These are phyloP conservation scores for Ciborinia camelliae DNA, from an alignment of 2,329 filamentous ascomycete species.

Conservation along the genomic window DNA sequence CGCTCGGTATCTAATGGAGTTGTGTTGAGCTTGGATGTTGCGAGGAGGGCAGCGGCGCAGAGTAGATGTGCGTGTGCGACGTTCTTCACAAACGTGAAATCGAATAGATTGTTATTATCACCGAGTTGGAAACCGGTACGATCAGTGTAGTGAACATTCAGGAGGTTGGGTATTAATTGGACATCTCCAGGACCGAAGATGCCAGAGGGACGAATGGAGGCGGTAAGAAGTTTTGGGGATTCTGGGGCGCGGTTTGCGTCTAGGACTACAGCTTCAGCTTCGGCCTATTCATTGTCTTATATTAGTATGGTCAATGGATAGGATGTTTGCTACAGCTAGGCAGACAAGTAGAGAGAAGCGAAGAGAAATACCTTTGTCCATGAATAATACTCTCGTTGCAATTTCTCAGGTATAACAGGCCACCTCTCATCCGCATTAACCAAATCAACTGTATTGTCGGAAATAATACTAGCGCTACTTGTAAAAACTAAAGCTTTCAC, in stretches of 20 bases:
- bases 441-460: conserved; percentile 76
- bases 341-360: not conserved
- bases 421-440: conserved; percentile 82
- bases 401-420: conserved; percentile 68
- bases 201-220: conserved; percentile 77
- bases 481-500: conserved; percentile 88
- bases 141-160: conserved; percentile 65
- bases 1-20: conserved; percentile 67
- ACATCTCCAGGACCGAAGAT: conserved; percentile 91
- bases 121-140: conserved; percentile 80
- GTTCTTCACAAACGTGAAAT: conserved; percentile 68
- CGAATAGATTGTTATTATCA: conserved; percentile 64
- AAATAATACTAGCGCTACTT: conserved; percentile 80
- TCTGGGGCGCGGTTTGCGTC: conserved; percentile 62
- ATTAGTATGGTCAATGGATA: not conserved
- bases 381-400: conserved; percentile 79
- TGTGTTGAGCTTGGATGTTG: conserved; percentile 39
- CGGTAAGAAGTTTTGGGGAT: conserved; percentile 61
- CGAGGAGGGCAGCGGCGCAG: conserved; percentile 56
- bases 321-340: no score
- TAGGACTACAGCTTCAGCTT: conserved; percentile 78
- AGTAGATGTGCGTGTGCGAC: conserved; percentile 78
- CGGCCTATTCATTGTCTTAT: conserved; percentile 46
- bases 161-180: conserved; percentile 68
- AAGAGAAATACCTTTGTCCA: conserved; percentile 62